Evolutionary conservation across 2,329 filamentous ascomycete genomes (phyloP), one percentile per base, ranked within the genome.

Genomic region (Beauveria pseudobassiana): DNA sequence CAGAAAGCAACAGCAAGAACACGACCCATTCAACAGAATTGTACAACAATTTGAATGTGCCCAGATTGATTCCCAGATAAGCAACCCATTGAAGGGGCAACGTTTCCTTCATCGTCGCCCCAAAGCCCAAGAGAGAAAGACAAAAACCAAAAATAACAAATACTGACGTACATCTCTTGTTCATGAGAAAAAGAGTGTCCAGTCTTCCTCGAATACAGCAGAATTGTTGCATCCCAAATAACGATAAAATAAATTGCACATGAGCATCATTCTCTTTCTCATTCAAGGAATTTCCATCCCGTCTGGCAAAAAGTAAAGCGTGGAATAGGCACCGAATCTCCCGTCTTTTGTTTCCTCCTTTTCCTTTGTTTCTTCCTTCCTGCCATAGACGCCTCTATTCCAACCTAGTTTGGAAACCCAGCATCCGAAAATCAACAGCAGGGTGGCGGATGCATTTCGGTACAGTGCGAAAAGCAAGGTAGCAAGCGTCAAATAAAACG

Each of bases 361-460:
- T 53, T 58, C 34, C 34, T 38, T 64, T 55, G 45, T 48, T 58
- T 55, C 49, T 43, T 51, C 48, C 24, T 53, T 49, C 62, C 51
- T 58, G 49, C 34, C 68, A 64, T 64, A 66, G 73, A 75, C 74
- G 74, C 74, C 73, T 76, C 74, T 76, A 76, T 74, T 67, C 72
- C 68, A 65, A 65, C 69, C 69, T 66, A 69, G 67, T 54, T 45
- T 42, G 45, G 16, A 12, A 43, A 24, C 40, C 48, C 58, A 40
- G 58, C 42, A 54, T 51, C 42, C 5, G 14, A 38, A 26, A 57
- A 83, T 85, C 57, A 90, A 88, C 73, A 67, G 12, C 30, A 63
- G 24, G 67, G 66, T 20, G 16, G 4, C 20, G 2, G 28, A n/a
- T 28, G 22, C 22, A 43, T 10, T 28, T 16, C 52, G 52, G 16